Evolutionary conservation across 2,329 filamentous ascomycete species (phyloP).

Genomic region (Trichoderma semiorbis): DNA sequence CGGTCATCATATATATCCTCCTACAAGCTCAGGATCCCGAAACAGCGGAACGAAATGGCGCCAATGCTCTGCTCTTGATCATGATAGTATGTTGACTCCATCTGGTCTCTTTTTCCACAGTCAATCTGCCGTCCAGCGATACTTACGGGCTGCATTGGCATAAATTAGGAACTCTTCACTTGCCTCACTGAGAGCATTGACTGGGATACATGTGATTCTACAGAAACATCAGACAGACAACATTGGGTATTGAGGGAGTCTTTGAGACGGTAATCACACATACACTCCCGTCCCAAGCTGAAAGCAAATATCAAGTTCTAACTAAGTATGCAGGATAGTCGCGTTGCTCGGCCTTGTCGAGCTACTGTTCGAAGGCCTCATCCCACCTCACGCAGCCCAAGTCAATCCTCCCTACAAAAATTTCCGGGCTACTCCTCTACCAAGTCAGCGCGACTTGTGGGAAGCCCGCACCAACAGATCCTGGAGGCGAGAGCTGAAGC

Average conservation of each 20-base stretch:
- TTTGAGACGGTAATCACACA: background rate
- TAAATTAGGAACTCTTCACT: background rate
- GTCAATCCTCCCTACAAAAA: slow-evolving; percentile 5
- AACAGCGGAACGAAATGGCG: slow-evolving; percentile 3
- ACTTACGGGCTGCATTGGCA: background rate
- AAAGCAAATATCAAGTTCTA: background rate
- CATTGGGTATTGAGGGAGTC: background rate
- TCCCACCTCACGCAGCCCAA: background rate
- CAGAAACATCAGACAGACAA: background rate
- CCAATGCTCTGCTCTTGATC: background rate
- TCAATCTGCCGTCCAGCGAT: background rate
- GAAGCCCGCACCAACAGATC: slow-evolving; percentile 4
- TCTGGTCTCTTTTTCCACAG: background rate
- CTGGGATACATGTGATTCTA: background rate
- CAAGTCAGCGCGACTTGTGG: background rate
- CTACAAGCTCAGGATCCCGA: background rate
- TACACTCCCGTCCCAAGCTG: background rate
- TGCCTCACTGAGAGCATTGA: slow-evolving; percentile 9
- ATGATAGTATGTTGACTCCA: background rate
- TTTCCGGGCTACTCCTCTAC: background rate
- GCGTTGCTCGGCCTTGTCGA: slow-evolving; percentile 1
- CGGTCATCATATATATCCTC: slow-evolving; percentile 7
- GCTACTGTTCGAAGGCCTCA: slow-evolving; percentile 1
- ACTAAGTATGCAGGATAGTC: background rate
- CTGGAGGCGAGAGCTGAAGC: slow-evolving; percentile 2